These are phyloP conservation scores for Kernera saxatilis DNA, from an alignment of 345 rosid species.

Conservation along the genomic window DNA sequence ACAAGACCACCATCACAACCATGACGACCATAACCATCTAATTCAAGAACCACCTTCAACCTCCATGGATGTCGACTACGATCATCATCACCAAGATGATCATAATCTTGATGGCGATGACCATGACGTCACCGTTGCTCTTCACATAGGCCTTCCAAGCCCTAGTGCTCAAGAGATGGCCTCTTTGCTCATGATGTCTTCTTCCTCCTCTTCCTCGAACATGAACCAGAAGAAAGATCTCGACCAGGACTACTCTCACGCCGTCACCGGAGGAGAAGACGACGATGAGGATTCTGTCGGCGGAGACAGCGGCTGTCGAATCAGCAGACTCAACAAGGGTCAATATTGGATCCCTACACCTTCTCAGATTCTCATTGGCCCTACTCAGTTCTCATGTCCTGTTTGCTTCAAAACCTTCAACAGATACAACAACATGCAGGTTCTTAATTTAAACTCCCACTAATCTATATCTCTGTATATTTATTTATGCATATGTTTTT, in stretches of 20 bases:
- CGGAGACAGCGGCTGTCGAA: slow-evolving; percentile 41
- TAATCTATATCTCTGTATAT: background rate
- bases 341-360: slow-evolving; percentile 99
- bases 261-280: slow-evolving; percentile 18
- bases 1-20: slow-evolving; percentile 23
- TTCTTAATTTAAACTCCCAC: slow-evolving; percentile 19
- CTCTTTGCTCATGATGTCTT: slow-evolving; percentile 48
- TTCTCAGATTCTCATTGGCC: slow-evolving; percentile 95
- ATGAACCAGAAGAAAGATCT: slow-evolving; percentile 20
- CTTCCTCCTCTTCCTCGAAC: slow-evolving; percentile 33
- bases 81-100: slow-evolving; percentile 27
- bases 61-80: slow-evolving; percentile 35
- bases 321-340: slow-evolving; percentile 80
- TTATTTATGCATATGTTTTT: background rate
- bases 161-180: slow-evolving; percentile 82
- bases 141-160: slow-evolving; percentile 89
- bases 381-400: slow-evolving; percentile 98
- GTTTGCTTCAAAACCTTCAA: slow-evolving; percentile 94
- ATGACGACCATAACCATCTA: slow-evolving; percentile 18
- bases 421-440: slow-evolving; percentile 99
- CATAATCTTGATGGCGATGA: slow-evolving; percentile 31
- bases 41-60: slow-evolving; percentile 28
- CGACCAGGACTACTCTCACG: background rate
- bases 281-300: slow-evolving; percentile 48
- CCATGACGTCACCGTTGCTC: slow-evolving; percentile 71